Evolutionary conservation across 345 rosid species (phyloP), one percentile per base, ranked within the genome.

Genomic region (Gossypium arboreum): DNA sequence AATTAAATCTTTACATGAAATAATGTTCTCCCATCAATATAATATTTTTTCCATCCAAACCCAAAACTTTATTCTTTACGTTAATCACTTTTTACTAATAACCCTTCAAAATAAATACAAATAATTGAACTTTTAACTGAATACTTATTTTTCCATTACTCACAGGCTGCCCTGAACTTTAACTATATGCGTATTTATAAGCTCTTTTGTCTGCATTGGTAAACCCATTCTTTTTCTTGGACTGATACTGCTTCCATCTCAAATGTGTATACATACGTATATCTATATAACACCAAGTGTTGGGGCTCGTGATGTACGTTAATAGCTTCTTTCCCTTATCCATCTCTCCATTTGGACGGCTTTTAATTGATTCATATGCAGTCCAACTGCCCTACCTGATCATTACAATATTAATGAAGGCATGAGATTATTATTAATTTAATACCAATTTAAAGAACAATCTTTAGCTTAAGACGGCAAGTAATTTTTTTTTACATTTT

Each of bases 321-420:
- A 69, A 69, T 69, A 59, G 22, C 25, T 27, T 25, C 58, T 24
- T 24, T 50, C 72, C 50, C 57, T 68, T 48, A 50, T 17, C 59
- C 59, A 27, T 69, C 44, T 27, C 72, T 15, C 2, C 22, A 51
- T 27, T 69, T 69, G 45, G 60, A 27, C 45, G 73, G 60, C 73
- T 51, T 27, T 51, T 51, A 51, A 27, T 15, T 29, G 16, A 27
- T 29, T 69, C 73, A 27, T 27, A 52, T 17, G 45, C 60, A 25
- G 2, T 9, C 16, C 71, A 39, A 34, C 25, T 39, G 12, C 15
- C 24, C 50, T 44, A 11, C 27, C 70, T n/a, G 8, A 18, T 65
- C 27, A 16, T 52, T 7, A 52, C 18, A 48, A 10, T 18, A 11
- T 65, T 7, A 29, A 61, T 29, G 44, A 52, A 58, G 39, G 25